Evolutionary conservation across 2,329 filamentous ascomycete genomes (phyloP), one percentile per base, ranked within the genome.

Genomic region (Raffaelea deltoideospora): DNA sequence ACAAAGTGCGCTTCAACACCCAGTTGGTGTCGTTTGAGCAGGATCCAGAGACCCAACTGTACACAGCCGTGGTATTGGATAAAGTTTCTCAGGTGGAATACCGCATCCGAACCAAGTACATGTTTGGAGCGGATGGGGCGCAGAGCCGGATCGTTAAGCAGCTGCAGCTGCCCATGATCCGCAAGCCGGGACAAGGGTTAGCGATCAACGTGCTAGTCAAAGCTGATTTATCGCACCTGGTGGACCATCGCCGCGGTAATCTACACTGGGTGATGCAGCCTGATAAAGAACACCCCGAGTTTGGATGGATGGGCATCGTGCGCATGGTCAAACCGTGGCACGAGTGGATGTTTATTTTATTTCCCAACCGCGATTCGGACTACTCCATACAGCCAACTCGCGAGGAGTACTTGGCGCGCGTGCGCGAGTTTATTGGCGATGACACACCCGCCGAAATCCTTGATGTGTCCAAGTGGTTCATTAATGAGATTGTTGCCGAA

Each of bases 241-340:
- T 72, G 23, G 49, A 63, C 37, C 52, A 61, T 35, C 59, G 72
- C 0, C 59, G 56, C 20, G 74, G 72, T 0, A 76, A 75, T 45
- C 55, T 78, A 15, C 72, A 79, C 48, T 76, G 69, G 65, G 56
- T 73, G 2, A 56, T 77, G 47, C 61, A 65, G 42, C 71, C 73
- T 0, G 64, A 71, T 38, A 51, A 50, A 3, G 63, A 71, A 36
- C 54, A 65, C 36, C 64, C 66, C 0, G 55, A 55, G 0, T 75
- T 67, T 52, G 68, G 59, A 0, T 70, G 65, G 62, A 54, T 56
- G 23, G 53, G 50, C 4, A 52, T 72, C 43, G 56, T 65, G 3
- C 58, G 74, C 18, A 76, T 78, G 71, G 70, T 78, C 5, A 72
- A 67, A 53, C 65, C 72, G 0, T 78, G 72, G 72, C 48, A 67